Conservation (phyloP, 257 asterid genomes). For the Solanum sparsipilum region DNA sequence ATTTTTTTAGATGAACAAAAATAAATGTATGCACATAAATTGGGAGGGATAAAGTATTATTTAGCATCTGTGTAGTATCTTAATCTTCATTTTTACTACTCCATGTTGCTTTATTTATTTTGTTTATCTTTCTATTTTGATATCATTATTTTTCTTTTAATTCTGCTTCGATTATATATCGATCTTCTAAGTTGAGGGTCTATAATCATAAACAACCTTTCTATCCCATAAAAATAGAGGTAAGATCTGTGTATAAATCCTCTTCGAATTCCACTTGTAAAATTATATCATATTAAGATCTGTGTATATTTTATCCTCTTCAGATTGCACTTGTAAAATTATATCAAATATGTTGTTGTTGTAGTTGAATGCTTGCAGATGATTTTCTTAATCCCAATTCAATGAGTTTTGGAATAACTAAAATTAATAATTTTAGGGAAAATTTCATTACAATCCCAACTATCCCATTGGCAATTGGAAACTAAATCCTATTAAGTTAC, state of each 20-base stretch:
- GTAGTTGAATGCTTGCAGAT: not conserved
- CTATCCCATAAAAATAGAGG: not conserved
- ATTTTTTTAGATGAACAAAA: not conserved
- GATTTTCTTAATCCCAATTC: not conserved
- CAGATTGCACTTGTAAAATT: not conserved
- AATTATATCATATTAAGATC: not conserved
- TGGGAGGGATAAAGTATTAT: not conserved
- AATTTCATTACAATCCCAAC: not conserved
- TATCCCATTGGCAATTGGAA: not conserved
- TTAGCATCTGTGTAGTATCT: not conserved
- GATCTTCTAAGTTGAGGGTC: not conserved
- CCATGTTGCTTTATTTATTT: not conserved
- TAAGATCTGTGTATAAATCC: not conserved
- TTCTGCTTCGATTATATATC: not conserved
- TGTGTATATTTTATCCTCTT: no score
- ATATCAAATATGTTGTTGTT: not conserved
- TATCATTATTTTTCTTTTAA: not conserved
- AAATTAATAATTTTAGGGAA: not conserved
- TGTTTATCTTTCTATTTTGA: not conserved
- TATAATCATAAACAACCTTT: not conserved
- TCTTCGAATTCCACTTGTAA: accelerated
- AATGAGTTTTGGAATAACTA: not conserved
- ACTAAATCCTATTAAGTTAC: not conserved
- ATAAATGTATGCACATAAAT: not conserved
- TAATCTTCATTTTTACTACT: not conserved